Percentiles rank a stretch among this genome's conserved stretches.
Evolutionary conservation across 2,329 filamentous ascomycete species (phyloP).

Genomic region (Xylariaceae sp.): DNA sequence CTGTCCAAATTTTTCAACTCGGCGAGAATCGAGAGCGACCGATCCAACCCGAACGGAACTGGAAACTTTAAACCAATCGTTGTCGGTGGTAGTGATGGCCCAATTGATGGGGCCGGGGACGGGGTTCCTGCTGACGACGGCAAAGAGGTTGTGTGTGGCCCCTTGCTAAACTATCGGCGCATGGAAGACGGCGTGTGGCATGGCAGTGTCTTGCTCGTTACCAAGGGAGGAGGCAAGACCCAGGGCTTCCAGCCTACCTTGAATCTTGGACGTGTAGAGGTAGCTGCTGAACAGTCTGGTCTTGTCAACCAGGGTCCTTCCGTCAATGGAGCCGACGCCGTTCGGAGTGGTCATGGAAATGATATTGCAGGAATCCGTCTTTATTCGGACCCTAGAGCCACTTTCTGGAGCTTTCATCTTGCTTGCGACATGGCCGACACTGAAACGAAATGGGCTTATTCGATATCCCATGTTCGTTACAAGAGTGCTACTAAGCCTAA

Average conservation of each 20-base stretch:
- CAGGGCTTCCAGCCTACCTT: conserved; percentile 63
- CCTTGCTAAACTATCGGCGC: conserved; percentile 75
- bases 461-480: conserved; percentile 67
- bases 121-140: conserved; percentile 43
- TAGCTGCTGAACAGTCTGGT: conserved; percentile 29
- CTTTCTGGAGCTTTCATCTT: conserved; percentile 92
- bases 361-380: conserved; percentile 60
- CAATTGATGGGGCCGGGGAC: conserved; percentile 22
- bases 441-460: conserved; percentile 81
- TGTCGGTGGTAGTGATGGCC: conserved; percentile 42
- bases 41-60: conserved; percentile 33
- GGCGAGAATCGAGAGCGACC: conserved; percentile 51
- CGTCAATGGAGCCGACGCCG: conserved; percentile 43
- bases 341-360: conserved; percentile 40
- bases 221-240: conserved; percentile 66
- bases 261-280: conserved; percentile 48
- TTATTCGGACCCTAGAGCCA: conserved; percentile 68
- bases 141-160: conserved; percentile 69
- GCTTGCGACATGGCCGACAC: conserved; percentile 70
- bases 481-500: conserved; percentile 57
- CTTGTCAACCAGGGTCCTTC: conserved; percentile 35
- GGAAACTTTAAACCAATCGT: conserved; percentile 53
- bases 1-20: conserved; percentile 61
- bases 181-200: conserved; percentile 74
- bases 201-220: conserved; percentile 84